phyloP scores from a whole-genome alignment of 169 alveolate species.

The Cryptosporidium baileyi region DNA sequence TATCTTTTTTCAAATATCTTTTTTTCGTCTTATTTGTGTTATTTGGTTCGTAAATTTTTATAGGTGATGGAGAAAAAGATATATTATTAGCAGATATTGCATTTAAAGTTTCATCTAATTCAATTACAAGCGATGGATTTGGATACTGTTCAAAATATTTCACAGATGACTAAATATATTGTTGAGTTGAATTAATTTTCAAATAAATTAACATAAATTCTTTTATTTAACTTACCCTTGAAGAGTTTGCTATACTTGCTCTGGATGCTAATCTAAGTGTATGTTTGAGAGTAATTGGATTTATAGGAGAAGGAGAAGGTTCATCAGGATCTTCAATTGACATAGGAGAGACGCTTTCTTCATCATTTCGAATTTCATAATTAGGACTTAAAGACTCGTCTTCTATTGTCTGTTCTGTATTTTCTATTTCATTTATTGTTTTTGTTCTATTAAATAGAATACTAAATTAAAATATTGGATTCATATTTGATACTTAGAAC shows the following conservation, averaged over 20 bases:
- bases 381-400: too few species aligned
- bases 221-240: constrained; percentile 1
- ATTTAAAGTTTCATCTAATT: constrained; percentile 10
- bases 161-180: not conserved
- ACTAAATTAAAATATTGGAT: too few species aligned
- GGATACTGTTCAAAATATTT: constrained; percentile 1
- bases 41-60: not conserved
- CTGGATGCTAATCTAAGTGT: constrained; percentile 66
- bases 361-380: too few species aligned
- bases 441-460: too few species aligned
- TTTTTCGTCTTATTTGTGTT: not conserved
- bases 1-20: not conserved
- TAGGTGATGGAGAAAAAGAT: constrained; percentile 23
- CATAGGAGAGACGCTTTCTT: constrained; percentile 27
- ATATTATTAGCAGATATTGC: constrained; percentile 16
- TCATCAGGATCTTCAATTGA: constrained; percentile 66
- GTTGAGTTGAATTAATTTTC: not conserved
- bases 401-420: too few species aligned
- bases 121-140: constrained; percentile 13
- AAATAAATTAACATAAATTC: not conserved
- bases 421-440: too few species aligned
- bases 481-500: too few species aligned
- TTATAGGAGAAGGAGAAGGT: constrained; percentile 69
- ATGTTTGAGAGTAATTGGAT: constrained; percentile 64
- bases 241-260: constrained; percentile 16